Evolutionary conservation across 106 monocot species (phyloP), one percentile per base, ranked within the genome.

Genomic region (Acorus gramineus): DNA sequence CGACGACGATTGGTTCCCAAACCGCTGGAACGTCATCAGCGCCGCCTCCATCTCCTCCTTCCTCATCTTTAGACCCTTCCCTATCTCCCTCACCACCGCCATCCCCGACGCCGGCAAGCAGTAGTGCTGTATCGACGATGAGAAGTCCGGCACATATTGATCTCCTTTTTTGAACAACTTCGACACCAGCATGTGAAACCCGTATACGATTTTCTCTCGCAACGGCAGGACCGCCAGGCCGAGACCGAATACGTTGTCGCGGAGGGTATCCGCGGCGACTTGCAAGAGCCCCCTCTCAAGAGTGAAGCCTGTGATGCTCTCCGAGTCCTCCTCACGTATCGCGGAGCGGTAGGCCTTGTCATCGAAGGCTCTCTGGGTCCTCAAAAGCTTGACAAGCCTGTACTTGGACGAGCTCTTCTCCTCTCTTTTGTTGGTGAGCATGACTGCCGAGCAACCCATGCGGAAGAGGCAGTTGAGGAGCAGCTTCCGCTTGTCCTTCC

Each of bases 1-100:
- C 48, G 81, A 56, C 56, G 85, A 69, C 8, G 89, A 89, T 76
- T 84, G 84, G 71, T 89, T 89, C 11, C 89, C 85, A 59, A 73
- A 84, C 53, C 81, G 63, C 50, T 68, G 77, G 45, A 88, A 81
- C 28, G 79, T 71, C 78, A 63, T 64, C 72, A 68, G 13, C 53
- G 76, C 76, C 59, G 82, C 72, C 63, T 86, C 86, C 69, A 66
- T 55, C 42, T 75, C 82, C 48, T 12, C n/a, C 59, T 65, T 71
- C 11, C 53, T 60, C 7, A 86, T 11, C 12, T 75, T 66, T 14
- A 86, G 49, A 7, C 82, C 79, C 59, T 47, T 72, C 28, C 79
- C 85, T 2, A 86, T 66, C 53, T 71, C 69, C 66, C 57, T 62
- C 8, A 82, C 79, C 56, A 82, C 64, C 11, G 74, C 46, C 66